Base-by-base conservation (phyloP, 768 basidiomycete genomes). In the Zangia roseola region DNA sequence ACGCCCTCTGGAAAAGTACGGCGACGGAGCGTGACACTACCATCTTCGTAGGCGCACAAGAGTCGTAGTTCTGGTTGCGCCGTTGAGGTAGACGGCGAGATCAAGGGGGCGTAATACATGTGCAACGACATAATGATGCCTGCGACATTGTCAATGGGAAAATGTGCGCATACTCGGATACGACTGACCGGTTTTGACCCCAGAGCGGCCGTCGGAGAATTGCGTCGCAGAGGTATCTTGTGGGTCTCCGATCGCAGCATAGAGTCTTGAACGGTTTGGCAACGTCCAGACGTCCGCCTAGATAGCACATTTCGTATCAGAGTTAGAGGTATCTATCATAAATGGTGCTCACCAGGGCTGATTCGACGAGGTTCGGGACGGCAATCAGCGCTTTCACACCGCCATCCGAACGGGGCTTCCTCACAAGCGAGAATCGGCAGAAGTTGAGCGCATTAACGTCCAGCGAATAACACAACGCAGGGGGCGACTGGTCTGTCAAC, bases 401-500 rank as follows among this genome's bases (percentile, higher is more conserved):
- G 59, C 52, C 56, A 1, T 40, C 34, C 48, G 50, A 8, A 48
- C 50, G 39, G 43, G 42, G 33, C 16, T 54, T 54, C 26, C 59
- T 65, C 31, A 88, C 63, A 3, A 97, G 71, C 7, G 90, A 87
- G 68, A 97, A 94, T 2, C 87, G 82, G 68, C 95, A 98, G 65
- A 88, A 97, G 61, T 95, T 97, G 47, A 98, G 75, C 2, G 95
- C 85, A 62, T 99, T 99, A 50, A 94, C 84, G 59, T 93, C 89
- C 65, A 98, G 70, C 0, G 88, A 86, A 57, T 84, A 86, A 10
- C 69, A 63, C 4, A 89, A 64, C 7, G 62, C 50, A 4, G 88
- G 88, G 0, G 68, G 67, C 1, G 77, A 72, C 7, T 79, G 64
- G 24, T 72, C 75, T 2, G 78, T 70, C 33, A 78, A 58, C 0